These are phyloP conservation scores for Phlebiopsis gigantea DNA, from an alignment of 768 basidiomycete genomes.

Conservation along the genomic window DNA sequence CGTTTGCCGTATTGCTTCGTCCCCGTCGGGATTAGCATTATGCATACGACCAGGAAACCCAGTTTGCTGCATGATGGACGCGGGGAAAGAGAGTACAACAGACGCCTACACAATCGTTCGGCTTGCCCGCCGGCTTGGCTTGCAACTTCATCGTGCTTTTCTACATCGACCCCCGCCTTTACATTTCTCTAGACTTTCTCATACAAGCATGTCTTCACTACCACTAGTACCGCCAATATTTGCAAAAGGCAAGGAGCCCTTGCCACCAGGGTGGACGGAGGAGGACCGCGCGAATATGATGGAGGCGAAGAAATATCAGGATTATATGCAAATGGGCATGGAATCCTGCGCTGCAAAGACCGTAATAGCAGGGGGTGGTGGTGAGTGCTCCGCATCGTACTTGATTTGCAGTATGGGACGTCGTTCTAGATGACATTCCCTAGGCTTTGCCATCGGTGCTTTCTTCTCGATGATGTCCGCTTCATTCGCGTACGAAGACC, in stretches of 20 bases:
- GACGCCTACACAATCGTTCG: neutral
- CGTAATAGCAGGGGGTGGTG: constrained; percentile 72
- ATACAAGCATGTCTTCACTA: constrained; percentile 12
- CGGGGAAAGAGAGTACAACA: neutral
- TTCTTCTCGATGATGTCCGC: constrained; percentile 97
- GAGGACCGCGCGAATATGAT: constrained; percentile 66
- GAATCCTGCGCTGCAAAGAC: constrained; percentile 87
- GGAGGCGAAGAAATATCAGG: constrained; percentile 75
- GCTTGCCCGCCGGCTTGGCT: neutral
- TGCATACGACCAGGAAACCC: constrained; percentile 1
- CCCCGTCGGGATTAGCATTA: constrained; percentile 34
- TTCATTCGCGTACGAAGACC: constrained; percentile 94
- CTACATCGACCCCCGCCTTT: neutral
- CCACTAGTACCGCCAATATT: constrained; percentile 66
- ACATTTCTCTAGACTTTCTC: neutral
- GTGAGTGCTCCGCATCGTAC: constrained; percentile 39
- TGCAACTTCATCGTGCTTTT: neutral
- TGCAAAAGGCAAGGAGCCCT: constrained; percentile 80
- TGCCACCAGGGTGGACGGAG: constrained; percentile 78
- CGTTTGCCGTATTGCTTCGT: constrained; percentile 67
- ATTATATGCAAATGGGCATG: constrained; percentile 64
- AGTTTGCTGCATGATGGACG: neutral
- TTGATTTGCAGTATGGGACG: constrained; percentile 5
- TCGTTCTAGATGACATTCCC: constrained; percentile 15
- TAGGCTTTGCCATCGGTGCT: constrained; percentile 89